Percentiles rank a stretch among this genome's conserved stretches.
Conservation (phyloP, 441 rosid species). For the Euphorbia neoarborescens region DNA sequence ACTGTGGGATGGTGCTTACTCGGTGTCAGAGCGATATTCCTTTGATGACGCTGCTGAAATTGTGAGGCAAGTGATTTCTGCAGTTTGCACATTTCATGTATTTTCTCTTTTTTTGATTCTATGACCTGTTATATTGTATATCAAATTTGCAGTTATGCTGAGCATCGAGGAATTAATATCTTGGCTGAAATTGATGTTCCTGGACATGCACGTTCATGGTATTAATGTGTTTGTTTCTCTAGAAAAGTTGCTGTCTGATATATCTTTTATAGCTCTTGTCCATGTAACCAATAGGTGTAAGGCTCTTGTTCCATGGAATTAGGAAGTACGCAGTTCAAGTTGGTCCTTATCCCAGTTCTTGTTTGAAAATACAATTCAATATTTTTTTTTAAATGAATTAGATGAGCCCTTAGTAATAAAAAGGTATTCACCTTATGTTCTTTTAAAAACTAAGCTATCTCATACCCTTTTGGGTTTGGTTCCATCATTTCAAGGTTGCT, state of each 20-base stretch:
- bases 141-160: conserved; percentile 46
- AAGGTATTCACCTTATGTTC: background rate
- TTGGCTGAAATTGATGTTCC: conserved; percentile 74
- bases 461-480: too few relatives aligned
- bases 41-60: conserved; percentile 57
- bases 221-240: conserved; percentile 3
- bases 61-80: conserved; percentile 44
- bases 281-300: background rate
- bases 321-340: background rate
- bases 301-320: background rate
- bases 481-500: too few relatives aligned
- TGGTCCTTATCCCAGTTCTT: background rate
- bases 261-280: conserved; percentile 2
- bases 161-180: conserved; percentile 49
- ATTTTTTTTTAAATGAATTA: background rate
- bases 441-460: background rate
- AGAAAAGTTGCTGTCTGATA: too few relatives aligned
- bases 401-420: background rate
- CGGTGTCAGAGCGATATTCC: conserved; percentile 47
- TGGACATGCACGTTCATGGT: conserved; percentile 72
- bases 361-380: background rate
- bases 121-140: conserved; percentile 13
- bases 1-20: conserved; percentile 67
- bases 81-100: conserved; percentile 1
- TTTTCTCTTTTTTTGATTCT: background rate